phyloP scores from a whole-genome alignment of 1,284 basidiomycete species.

The Ceratobasidium sp. region DNA sequence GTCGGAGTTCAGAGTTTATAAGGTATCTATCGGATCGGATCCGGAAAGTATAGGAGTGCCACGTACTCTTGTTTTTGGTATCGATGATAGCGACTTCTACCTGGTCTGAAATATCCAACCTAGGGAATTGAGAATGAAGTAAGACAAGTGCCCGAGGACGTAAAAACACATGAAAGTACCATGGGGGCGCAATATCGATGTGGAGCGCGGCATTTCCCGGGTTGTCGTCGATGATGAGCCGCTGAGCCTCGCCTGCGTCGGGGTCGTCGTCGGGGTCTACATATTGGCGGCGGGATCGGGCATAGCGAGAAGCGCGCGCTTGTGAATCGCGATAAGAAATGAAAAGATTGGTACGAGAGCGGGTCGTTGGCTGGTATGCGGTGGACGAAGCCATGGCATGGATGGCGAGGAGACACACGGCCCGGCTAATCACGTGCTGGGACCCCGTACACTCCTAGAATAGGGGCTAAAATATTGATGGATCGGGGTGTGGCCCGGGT shows the following conservation, averaged over 20 bases:
- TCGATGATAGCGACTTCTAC: slow-evolving; percentile 77
- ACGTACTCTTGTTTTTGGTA: slow-evolving; percentile 79
- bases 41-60: slow-evolving; percentile 27
- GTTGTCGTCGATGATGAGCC: slow-evolving; percentile 61
- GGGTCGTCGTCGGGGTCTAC: slow-evolving; percentile 48
- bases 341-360: slow-evolving; percentile 91
- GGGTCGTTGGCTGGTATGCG: slow-evolving; percentile 54
- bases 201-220: slow-evolving; percentile 61
- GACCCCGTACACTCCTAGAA: slow-evolving; percentile 9
- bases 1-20: slow-evolving; percentile 36
- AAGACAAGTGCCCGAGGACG: slow-evolving; percentile 37
- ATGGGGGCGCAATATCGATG: slow-evolving; percentile 62
- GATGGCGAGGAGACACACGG: neutral
- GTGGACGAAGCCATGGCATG: slow-evolving; percentile 45
- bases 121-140: slow-evolving; percentile 51
- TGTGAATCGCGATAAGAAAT: slow-evolving; percentile 89
- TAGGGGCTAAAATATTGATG: slow-evolving; percentile 25
- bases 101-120: slow-evolving; percentile 90
- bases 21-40: slow-evolving; percentile 34
- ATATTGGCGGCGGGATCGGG: slow-evolving; percentile 50
- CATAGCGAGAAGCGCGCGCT: slow-evolving; percentile 53
- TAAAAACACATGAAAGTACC: neutral
- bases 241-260: slow-evolving; percentile 68
- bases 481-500: slow-evolving; percentile 12
- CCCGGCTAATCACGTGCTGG: slow-evolving; percentile 12